Percentiles rank a stretch among this genome's conserved stretches.
Evolutionary conservation across 768 basidiomycete species (phyloP).

Genomic region (Flagelloscypha sp.): DNA sequence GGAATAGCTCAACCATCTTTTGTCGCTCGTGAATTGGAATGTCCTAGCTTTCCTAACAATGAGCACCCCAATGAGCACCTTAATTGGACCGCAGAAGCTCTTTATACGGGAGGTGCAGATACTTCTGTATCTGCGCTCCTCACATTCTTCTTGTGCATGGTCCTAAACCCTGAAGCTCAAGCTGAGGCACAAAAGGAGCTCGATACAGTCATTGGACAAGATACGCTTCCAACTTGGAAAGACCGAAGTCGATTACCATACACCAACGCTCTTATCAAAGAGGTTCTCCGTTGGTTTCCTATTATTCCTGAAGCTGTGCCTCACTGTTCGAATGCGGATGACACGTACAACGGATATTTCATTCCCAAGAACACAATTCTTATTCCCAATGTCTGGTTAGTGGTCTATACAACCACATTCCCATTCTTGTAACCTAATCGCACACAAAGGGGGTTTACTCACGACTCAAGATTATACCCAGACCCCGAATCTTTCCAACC

Average conservation of each 20-base stretch:
- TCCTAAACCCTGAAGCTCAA: slow-evolving; percentile 21
- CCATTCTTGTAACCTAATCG: no score
- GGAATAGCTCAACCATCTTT: not conserved
- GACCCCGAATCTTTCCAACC: slow-evolving; percentile 26
- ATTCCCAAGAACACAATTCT: slow-evolving; percentile 14
- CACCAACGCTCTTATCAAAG: slow-evolving; percentile 8
- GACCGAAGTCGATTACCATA: slow-evolving; percentile 16
- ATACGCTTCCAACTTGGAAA: slow-evolving; percentile 23
- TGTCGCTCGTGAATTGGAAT: not conserved
- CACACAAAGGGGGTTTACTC: slow-evolving; percentile 26
- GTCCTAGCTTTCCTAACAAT: not conserved
- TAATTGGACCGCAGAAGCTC: not conserved
- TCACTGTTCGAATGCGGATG: slow-evolving; percentile 8
- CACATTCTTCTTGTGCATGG: slow-evolving; percentile 24
- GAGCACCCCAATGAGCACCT: not conserved
- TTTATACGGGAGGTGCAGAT: slow-evolving; percentile 11
- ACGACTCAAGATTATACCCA: slow-evolving; percentile 22
- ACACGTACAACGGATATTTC: slow-evolving; percentile 9
- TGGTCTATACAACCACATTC: not conserved
- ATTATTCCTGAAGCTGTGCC: slow-evolving; percentile 1
- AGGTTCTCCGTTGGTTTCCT: slow-evolving; percentile 9
- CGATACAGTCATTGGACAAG: slow-evolving; percentile 22
- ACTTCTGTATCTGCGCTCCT: slow-evolving; percentile 20
- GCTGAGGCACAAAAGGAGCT: slow-evolving; percentile 26
- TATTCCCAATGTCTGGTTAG: slow-evolving; percentile 16